phyloP scores from a whole-genome alignment of 148 eudicot species.

The Simmondsia chinensis region DNA sequence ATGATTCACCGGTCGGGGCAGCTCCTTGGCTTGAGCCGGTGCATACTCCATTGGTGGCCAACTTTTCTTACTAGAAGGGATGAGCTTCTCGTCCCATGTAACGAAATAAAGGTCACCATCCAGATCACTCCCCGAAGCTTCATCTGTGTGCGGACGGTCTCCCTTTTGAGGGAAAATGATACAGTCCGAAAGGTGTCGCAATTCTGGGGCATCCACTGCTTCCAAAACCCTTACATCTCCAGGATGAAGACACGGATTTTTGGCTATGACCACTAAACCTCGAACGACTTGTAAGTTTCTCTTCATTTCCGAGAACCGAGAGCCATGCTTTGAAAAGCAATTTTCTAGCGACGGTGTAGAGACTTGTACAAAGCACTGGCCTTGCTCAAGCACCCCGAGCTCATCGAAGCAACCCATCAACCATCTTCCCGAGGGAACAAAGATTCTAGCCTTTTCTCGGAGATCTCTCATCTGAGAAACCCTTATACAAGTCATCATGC shows the following conservation, averaged over 20 bases:
- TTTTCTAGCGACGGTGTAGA: conserved; percentile 59
- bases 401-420: conserved; percentile 94
- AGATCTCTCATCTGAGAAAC: conserved; percentile 74
- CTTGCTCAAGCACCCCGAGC: conserved; percentile 60
- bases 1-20: conserved; percentile 37
- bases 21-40: conserved; percentile 32
- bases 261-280: conserved; percentile 64
- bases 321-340: conserved; percentile 63
- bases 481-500: conserved; percentile 73
- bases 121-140: conserved; percentile 93
- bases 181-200: conserved; percentile 76
- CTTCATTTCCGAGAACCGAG: conserved; percentile 37
- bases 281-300: conserved; percentile 37
- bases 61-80: conserved; percentile 78
- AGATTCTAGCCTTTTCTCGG: conserved; percentile 72
- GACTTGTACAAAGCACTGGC: conserved; percentile 78
- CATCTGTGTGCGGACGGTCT: conserved; percentile 79
- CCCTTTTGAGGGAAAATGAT: conserved; percentile 87
- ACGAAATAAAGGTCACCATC: conserved; percentile 95
- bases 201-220: conserved; percentile 64
- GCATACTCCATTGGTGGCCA: conserved; percentile 80
- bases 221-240: conserved; percentile 80
- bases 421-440: conserved; percentile 75
- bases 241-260: conserved; percentile 95
- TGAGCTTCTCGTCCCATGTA: conserved; percentile 70